phyloP scores from a whole-genome alignment of 2,329 filamentous ascomycete genomes.

The Microcera coccophila region DNA sequence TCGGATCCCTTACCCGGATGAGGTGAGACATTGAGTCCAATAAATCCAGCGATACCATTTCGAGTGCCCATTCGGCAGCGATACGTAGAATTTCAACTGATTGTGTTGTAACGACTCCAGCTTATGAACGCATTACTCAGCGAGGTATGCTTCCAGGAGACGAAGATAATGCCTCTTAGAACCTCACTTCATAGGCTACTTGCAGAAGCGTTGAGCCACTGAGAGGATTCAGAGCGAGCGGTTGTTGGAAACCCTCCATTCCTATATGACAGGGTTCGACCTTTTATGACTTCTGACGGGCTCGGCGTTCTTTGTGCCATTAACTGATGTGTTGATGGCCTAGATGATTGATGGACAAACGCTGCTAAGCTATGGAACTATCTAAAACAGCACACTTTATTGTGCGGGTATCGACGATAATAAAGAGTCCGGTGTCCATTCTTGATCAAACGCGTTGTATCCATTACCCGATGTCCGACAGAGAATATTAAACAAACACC shows the following conservation, averaged over 20 bases:
- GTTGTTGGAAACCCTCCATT: constrained; percentile 53
- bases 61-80: too few species aligned
- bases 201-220: constrained; percentile 50
- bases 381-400: too few species aligned
- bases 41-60: too few species aligned
- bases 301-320: constrained; percentile 50
- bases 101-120: too few species aligned
- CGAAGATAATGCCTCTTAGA: too few species aligned
- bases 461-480: neutral
- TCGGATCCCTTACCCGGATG: too few species aligned
- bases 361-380: neutral
- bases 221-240: constrained; percentile 56
- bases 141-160: too few species aligned
- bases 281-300: constrained; percentile 52
- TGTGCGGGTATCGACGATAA: constrained; percentile 13
- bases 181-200: constrained; percentile 57
- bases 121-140: too few species aligned
- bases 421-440: constrained; percentile 8
- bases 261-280: constrained; percentile 53
- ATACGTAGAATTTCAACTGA: too few species aligned
- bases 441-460: constrained; percentile 3
- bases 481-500: neutral
- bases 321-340: constrained; percentile 8
- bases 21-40: too few species aligned
- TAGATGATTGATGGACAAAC: constrained; percentile 1